Percentiles rank a stretch among this genome's conserved stretches.
Evolutionary conservation across 1,284 basidiomycete species (phyloP).

Genomic region (Puccinia coronata): DNA sequence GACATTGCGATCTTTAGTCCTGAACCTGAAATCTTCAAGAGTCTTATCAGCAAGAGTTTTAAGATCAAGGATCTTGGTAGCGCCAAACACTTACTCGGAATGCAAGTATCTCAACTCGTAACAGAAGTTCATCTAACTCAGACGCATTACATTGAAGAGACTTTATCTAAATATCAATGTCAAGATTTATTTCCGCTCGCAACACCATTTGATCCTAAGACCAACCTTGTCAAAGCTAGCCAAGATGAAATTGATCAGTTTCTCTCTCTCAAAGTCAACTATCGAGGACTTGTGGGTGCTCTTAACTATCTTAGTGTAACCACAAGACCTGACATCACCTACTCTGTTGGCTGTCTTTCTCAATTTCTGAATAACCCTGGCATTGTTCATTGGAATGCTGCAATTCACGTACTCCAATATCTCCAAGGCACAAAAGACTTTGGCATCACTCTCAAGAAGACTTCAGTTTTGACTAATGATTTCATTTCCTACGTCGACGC

Average conservation of each 20-base stretch:
- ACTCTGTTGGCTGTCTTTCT: constrained; percentile 1
- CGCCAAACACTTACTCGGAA: background rate
- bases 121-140: background rate
- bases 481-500: too few species aligned
- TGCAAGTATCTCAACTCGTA: background rate
- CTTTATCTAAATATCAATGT: background rate
- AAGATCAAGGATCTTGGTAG: background rate
- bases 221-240: background rate
- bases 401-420: background rate
- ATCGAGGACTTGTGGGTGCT: background rate
- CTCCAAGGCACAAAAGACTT: background rate
- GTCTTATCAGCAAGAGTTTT: background rate
- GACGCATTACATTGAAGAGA: background rate
- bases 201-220: background rate
- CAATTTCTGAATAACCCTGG: background rate
- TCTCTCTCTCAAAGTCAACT: background rate
- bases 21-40: background rate
- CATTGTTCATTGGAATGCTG: background rate
- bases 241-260: background rate
- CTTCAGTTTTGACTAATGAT: background rate
- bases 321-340: constrained; percentile 21
- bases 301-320: constrained; percentile 14
- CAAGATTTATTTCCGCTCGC: background rate
- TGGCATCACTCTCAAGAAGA: constrained; percentile 3
- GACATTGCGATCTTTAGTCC: too few species aligned